Conservation (phyloP, 1,284 basidiomycete species). For the Puccinia novopanici region DNA sequence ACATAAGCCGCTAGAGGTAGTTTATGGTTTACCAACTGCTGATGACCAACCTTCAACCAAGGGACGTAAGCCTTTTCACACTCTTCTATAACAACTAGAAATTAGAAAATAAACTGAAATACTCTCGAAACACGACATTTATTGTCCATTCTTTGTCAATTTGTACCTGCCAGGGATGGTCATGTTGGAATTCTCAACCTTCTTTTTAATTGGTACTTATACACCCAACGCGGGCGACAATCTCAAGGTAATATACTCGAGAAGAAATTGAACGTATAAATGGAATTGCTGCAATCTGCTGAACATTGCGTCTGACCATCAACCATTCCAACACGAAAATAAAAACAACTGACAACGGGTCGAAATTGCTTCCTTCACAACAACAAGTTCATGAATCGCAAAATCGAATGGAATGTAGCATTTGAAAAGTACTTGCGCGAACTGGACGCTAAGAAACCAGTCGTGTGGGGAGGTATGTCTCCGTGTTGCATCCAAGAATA, state of each 20-base stretch:
- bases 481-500: too few species aligned
- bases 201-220: constrained; percentile 45
- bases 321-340: too few species aligned
- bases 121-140: neutral
- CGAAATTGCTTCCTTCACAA: neutral
- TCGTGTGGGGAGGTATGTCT: constrained; percentile 43
- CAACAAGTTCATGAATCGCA: constrained; percentile 30
- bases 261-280: neutral
- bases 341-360: neutral
- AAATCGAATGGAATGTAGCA: constrained; percentile 43
- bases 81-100: neutral
- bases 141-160: neutral
- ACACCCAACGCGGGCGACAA: constrained; percentile 45
- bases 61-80: constrained; percentile 35
- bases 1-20: constrained; percentile 42
- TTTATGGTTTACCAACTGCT: constrained; percentile 43
- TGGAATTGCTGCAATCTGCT: neutral
- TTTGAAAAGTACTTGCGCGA: constrained; percentile 47
- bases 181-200: constrained; percentile 40
- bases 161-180: constrained; percentile 43
- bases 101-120: neutral
- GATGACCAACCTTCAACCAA: constrained; percentile 41
- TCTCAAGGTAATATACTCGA: constrained; percentile 3
- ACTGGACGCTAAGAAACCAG: constrained; percentile 34
- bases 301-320: neutral